Percentiles rank a stretch among this genome's conserved stretches.
These are phyloP conservation scores for Moricandia arvensis DNA, from an alignment of 345 rosid genomes.

Conservation along the genomic window DNA sequence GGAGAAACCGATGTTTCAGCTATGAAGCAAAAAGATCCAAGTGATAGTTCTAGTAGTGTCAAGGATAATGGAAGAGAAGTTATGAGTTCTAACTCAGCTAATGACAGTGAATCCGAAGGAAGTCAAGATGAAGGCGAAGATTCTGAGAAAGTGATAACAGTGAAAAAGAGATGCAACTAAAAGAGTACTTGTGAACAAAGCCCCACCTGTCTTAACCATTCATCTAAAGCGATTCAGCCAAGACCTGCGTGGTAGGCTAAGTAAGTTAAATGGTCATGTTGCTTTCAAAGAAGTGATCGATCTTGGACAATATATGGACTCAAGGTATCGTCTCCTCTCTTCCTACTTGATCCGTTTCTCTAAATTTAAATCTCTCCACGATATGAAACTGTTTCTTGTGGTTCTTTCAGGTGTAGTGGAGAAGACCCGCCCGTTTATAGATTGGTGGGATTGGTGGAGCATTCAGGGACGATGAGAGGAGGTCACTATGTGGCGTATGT, in stretches of 20 bases:
- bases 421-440: slow-evolving; percentile 47
- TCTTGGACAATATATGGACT: slow-evolving; percentile 74
- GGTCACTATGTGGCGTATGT: slow-evolving; percentile 95
- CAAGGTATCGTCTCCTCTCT: slow-evolving; percentile 51
- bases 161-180: slow-evolving; percentile 93
- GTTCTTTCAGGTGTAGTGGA: slow-evolving; percentile 44
- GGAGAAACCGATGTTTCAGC: slow-evolving; percentile 13
- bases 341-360: background rate
- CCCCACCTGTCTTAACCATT: slow-evolving; percentile 77
- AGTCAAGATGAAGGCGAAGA: slow-evolving; percentile 46
- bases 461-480: slow-evolving; percentile 85
- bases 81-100: slow-evolving; percentile 36
- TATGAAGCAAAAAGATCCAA: slow-evolving; percentile 33
- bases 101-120: slow-evolving; percentile 42
- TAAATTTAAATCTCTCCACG: background rate
- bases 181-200: slow-evolving; percentile 70
- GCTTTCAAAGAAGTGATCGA: slow-evolving; percentile 66
- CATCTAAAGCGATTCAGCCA: slow-evolving; percentile 96
- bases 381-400: background rate
- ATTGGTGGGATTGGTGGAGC: slow-evolving; percentile 83
- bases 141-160: slow-evolving; percentile 45
- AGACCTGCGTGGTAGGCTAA: slow-evolving; percentile 88
- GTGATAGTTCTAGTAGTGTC: slow-evolving; percentile 33
- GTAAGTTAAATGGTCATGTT: slow-evolving; percentile 91
- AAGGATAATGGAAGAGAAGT: slow-evolving; percentile 39